Evolutionary conservation across 2,329 filamentous ascomycete species (phyloP).

Genomic region (Hymenoscyphus salicellus): DNA sequence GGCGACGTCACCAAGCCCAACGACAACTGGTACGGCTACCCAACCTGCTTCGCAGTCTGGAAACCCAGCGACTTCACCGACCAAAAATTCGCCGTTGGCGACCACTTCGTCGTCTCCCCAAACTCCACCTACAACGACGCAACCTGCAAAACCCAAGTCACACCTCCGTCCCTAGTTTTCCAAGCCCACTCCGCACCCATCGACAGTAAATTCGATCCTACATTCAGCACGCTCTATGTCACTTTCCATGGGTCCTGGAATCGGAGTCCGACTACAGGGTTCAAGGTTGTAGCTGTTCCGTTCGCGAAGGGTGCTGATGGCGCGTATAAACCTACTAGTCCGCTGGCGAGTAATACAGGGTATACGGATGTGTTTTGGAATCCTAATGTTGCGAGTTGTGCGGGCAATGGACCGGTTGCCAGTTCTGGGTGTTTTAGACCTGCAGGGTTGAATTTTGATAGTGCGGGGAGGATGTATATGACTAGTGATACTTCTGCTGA

Average conservation of each 20-base stretch:
- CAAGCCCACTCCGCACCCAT: conserved; percentile 25
- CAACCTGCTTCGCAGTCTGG: conserved; percentile 25
- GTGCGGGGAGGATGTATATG: conserved; percentile 19
- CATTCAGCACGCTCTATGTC: conserved; percentile 20
- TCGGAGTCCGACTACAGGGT: conserved; percentile 18
- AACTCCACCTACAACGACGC: conserved; percentile 22
- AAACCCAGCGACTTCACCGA: conserved; percentile 18
- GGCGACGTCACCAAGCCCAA: conserved; percentile 21
- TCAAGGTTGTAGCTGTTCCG: conserved; percentile 20
- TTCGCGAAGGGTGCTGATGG: conserved; percentile 21
- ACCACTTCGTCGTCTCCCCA: conserved; percentile 22
- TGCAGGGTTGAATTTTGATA: conserved; percentile 20
- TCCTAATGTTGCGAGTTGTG: conserved; percentile 21
- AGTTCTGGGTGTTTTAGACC: conserved; percentile 23
- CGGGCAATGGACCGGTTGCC: conserved; percentile 20
- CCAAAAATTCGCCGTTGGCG: conserved; percentile 17
- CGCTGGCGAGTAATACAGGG: conserved; percentile 9
- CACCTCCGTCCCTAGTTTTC: conserved; percentile 17
- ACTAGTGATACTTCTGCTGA: conserved; percentile 21
- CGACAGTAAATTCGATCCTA: conserved; percentile 20
- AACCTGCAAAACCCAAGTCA: conserved; percentile 16
- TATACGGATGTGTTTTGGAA: conserved; percentile 21
- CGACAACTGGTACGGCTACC: conserved; percentile 23
- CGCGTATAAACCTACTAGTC: conserved; percentile 12
- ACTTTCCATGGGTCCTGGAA: conserved; percentile 25